These are phyloP conservation scores for Taphrina flavorubra DNA, from an alignment of 1,139 yeast genomes.

Conservation along the genomic window DNA sequence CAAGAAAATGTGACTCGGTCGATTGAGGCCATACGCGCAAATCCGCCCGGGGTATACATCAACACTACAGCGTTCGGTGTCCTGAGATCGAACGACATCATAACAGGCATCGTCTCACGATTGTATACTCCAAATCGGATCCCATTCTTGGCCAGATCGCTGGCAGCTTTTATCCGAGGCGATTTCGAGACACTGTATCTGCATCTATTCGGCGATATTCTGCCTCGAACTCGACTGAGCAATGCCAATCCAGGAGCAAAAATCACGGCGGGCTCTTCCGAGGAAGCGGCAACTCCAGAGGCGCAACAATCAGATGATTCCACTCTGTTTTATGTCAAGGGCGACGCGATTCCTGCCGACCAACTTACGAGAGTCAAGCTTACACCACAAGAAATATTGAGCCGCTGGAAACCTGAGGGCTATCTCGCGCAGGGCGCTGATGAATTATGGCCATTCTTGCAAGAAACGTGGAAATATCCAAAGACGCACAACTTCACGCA, in stretches of 20 bases:
- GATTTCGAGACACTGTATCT: conserved; percentile 1
- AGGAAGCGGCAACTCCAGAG: neutral
- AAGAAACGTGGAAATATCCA: conserved; percentile 1
- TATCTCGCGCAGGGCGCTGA: neutral
- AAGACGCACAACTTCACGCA: conserved; percentile 10
- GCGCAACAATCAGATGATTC: neutral
- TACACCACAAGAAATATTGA: neutral
- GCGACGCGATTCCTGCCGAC: conserved; percentile 2
- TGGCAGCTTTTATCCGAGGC: conserved; percentile 10
- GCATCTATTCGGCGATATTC: neutral
- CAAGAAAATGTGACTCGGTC: conserved; percentile 3
- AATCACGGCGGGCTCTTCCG: neutral
- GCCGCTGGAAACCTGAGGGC: neutral
- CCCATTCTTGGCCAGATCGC: conserved; percentile 8
- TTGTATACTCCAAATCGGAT: conserved; percentile 7
- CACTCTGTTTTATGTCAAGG: neutral
- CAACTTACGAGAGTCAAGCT: conserved; percentile 6
- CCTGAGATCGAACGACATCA: neutral
- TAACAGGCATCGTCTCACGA: neutral
- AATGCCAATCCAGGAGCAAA: neutral
- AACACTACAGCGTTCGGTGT: conserved; percentile 11
- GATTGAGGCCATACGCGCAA: neutral
- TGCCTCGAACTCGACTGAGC: neutral
- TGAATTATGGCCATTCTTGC: neutral
- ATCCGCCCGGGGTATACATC: neutral